A percentile compares a stretch with the other conserved stretches of the same genome.
Evolutionary conservation across 140 eudicot genomes (phyloP).

Genomic region (Erigeron philadelphicus): DNA sequence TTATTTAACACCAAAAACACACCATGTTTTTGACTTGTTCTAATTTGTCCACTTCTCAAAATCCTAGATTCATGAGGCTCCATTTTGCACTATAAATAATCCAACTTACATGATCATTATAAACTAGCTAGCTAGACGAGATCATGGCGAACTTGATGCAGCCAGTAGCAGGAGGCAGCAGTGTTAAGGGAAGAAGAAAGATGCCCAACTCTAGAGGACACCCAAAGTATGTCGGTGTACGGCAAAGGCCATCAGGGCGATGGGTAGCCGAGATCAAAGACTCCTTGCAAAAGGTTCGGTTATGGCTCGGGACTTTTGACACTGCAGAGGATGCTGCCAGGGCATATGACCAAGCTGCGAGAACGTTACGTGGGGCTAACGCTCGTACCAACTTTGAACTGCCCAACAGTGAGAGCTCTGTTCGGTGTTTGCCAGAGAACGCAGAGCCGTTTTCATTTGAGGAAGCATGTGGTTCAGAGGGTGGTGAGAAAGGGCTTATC

Average conservation of each 20-base stretch:
- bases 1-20: neutral
- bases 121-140: conserved; percentile 3
- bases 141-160: conserved; percentile 29
- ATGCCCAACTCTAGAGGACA: conserved; percentile 51
- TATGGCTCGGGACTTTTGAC: conserved; percentile 66
- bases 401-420: conserved; percentile 14
- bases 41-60: conserved; percentile 19
- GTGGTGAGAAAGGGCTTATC: conserved; percentile 46
- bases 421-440: conserved; percentile 24
- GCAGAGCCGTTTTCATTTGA: conserved; percentile 53
- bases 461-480: conserved; percentile 45
- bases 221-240: conserved; percentile 51
- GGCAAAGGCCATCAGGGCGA: conserved; percentile 62
- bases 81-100: conserved; percentile 17
- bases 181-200: conserved; percentile 41
- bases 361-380: conserved; percentile 49
- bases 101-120: conserved; percentile 19
- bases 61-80: conserved; percentile 21
- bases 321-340: conserved; percentile 60
- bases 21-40: conserved; percentile 28
- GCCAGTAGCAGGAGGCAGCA: conserved; percentile 20
- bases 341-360: conserved; percentile 57
- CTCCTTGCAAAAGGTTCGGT: conserved; percentile 55
- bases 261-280: conserved; percentile 72
- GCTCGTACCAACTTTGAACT: conserved; percentile 57